A percentile compares a stretch with the other conserved stretches of the same genome.
These are phyloP conservation scores for Yamadazyma akitaensis DNA, from an alignment of 805 yeast genomes.

Conservation along the genomic window DNA sequence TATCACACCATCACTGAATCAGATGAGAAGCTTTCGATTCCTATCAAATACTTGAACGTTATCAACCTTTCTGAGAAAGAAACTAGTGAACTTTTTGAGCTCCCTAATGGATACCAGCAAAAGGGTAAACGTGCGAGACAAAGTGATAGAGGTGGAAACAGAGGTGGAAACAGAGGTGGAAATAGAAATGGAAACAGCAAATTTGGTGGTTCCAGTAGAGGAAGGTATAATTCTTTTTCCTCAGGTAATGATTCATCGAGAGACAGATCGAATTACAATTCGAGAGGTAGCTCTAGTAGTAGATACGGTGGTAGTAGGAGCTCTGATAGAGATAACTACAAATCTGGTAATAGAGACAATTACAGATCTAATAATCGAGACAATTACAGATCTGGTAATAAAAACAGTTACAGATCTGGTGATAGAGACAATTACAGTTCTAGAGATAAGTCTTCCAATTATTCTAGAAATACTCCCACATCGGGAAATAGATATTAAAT, in stretches of 20 bases:
- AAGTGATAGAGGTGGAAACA: neutral
- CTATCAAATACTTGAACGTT: conserved; percentile 1
- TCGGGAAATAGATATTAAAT: neutral
- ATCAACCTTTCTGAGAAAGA: conserved; percentile 8
- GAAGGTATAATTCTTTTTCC: neutral
- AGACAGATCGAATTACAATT: neutral
- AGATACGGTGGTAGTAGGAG: neutral
- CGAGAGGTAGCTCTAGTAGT: neutral
- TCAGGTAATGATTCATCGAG: neutral
- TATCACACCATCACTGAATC: neutral
- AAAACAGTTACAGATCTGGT: neutral
- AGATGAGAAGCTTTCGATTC: conserved; percentile 7
- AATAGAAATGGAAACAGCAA: neutral
- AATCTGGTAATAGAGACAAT: neutral
- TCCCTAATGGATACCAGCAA: conserved; percentile 9
- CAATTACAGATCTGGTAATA: neutral
- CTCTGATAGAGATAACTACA: neutral
- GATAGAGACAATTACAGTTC: neutral
- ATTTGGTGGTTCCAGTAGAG: neutral
- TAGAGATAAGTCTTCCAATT: neutral
- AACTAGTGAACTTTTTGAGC: conserved; percentile 10
- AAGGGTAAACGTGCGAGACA: conserved; percentile 1
- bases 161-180: neutral
- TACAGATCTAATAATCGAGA: neutral
- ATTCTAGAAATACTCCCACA: neutral